A percentile compares a stretch with the other conserved stretches of the same genome.
These are phyloP conservation scores for Cladophialophora carrionii DNA, from an alignment of 2,329 filamentous ascomycete genomes.

Conservation along the genomic window DNA sequence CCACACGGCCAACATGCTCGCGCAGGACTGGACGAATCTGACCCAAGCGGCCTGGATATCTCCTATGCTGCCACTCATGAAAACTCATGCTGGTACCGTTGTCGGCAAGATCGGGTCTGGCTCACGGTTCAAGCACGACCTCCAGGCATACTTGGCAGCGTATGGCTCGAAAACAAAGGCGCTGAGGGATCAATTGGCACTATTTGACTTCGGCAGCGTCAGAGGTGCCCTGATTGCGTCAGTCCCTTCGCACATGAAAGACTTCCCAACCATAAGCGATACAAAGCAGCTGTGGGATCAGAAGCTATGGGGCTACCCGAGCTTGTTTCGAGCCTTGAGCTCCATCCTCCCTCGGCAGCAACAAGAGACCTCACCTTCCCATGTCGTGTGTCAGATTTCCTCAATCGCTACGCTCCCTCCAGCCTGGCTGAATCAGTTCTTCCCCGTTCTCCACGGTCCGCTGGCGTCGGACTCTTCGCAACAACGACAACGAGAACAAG, in stretches of 20 bases:
- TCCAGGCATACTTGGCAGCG: constrained; percentile 70
- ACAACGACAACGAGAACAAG: background rate
- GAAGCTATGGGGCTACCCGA: constrained; percentile 77
- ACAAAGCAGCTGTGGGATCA: constrained; percentile 45
- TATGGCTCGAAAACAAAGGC: constrained; percentile 60
- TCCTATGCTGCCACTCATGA: constrained; percentile 64
- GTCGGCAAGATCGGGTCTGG: constrained; percentile 61
- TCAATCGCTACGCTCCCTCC: constrained; percentile 79
- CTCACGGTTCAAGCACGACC: constrained; percentile 71
- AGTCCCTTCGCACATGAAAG: constrained; percentile 68
- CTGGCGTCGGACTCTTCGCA: background rate
- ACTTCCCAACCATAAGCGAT: constrained; percentile 40
- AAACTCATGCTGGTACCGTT: constrained; percentile 6
- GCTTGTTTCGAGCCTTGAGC: constrained; percentile 63
- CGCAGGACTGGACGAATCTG: constrained; percentile 84
- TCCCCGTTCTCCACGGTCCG: constrained; percentile 27
- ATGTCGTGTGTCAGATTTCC: constrained; percentile 56
- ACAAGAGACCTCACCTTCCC: constrained; percentile 42
- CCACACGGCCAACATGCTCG: constrained; percentile 91
- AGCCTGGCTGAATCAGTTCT: constrained; percentile 68
- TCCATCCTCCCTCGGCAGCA: constrained; percentile 54
- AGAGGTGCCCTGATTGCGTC: constrained; percentile 76
- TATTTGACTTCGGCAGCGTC: constrained; percentile 71
- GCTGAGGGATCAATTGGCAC: constrained; percentile 61
- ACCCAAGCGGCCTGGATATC: constrained; percentile 81